Conservation (phyloP, 2,329 filamentous ascomycete species). For the Aureobasidium subglaciale region DNA sequence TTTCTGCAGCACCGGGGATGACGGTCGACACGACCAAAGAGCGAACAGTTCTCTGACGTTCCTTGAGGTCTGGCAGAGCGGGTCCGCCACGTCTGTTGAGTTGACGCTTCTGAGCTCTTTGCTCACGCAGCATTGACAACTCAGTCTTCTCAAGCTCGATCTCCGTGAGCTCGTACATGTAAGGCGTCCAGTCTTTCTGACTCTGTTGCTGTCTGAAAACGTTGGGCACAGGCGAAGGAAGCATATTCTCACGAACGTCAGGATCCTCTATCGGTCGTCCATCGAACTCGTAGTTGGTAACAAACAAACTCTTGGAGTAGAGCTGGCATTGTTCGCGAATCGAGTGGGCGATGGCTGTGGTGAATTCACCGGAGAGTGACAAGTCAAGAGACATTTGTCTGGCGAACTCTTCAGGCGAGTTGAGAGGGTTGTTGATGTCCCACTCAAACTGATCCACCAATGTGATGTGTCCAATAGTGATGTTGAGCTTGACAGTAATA, state of each 20-base stretch:
- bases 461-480: conserved; percentile 91
- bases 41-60: conserved; percentile 85
- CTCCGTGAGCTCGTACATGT: conserved; percentile 89
- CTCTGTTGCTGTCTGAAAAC: conserved; percentile 88
- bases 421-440: conserved; percentile 93
- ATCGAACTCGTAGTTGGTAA: conserved; percentile 90
- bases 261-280: conserved; percentile 87
- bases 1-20: conserved; percentile 74
- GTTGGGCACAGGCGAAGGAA: conserved; percentile 72
- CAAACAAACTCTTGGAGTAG: conserved; percentile 88
- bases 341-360: conserved; percentile 93
- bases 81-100: conserved; percentile 90
- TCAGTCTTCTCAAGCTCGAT: conserved; percentile 85
- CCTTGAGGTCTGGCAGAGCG: conserved; percentile 89
- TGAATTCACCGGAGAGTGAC: conserved; percentile 88
- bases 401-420: conserved; percentile 93
- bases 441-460: conserved; percentile 97
- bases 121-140: conserved; percentile 85
- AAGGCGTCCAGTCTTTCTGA: conserved; percentile 89
- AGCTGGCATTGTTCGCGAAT: conserved; percentile 94
- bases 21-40: conserved; percentile 89
- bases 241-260: conserved; percentile 76
- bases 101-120: conserved; percentile 88
- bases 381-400: conserved; percentile 81
- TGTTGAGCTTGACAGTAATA: conserved; percentile 89